Base-by-base conservation (phyloP, 352 stramenopile genomes). In the Globisporangium ultimum region DNA sequence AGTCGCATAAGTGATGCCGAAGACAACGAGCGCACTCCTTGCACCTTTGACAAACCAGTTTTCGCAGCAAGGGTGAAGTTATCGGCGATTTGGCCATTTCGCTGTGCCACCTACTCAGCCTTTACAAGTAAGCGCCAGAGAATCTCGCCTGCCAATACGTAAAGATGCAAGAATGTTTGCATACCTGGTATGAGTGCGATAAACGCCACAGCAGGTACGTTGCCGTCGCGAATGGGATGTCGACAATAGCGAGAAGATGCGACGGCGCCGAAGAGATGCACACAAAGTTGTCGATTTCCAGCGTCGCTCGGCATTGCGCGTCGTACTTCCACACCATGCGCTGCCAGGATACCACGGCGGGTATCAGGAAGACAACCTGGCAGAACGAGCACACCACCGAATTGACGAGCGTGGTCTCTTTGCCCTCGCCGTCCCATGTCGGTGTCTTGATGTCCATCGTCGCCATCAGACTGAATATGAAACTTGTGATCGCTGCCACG, bases 1-100 rank as follows among this genome's bases (percentile, higher is more conserved):
- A 52, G 8, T 40, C 24, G 42, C 14, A 36, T 36, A 10, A 36
- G 28, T 36, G 28, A 10, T 10, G 28, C 28, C 28, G 9, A 36
- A 36, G 28, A 36, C 4, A 43, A 50, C 12, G 17, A 45, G 21
- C 13, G 13, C 24, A 28, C 14, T 52, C 11, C 8, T 2, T 28
- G 12, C 13, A 52, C 24, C 14, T 12, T 2, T 20, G 10, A 8
- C 60, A 17, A 60, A 64, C 76, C 78, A 65, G 69, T 91, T 66
- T 93, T 93, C 17, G 74, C 80, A 18, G 81, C 80, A 7, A 93
- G 68, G 1, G 83, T 88, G 61, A 93, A 93, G 4, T 67, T 68
- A 51, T 91, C 78, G 14, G 81, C 71, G 40, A 91, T 87, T 20
- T 41, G 53, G 43, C 74, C 55, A 28, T 51, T 61, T 64, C 63